Percentiles rank a stretch among this genome's conserved stretches.
These are phyloP conservation scores for Phlyctochytrium planicorne DNA, from an alignment of 192 early-diverging fungal species.

Conservation along the genomic window DNA sequence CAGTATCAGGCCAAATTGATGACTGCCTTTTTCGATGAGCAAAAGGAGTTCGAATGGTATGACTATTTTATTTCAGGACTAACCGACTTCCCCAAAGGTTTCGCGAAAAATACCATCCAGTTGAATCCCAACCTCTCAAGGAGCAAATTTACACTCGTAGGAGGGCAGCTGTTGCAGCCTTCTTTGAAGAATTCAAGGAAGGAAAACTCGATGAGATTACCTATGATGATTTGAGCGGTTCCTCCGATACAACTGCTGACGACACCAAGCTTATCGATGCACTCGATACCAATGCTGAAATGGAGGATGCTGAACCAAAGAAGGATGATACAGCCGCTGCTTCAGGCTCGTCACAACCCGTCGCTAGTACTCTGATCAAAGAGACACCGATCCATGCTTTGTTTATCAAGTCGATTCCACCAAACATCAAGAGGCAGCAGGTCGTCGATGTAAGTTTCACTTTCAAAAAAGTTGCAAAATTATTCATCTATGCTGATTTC, in stretches of 20 bases:
- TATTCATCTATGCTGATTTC: neutral
- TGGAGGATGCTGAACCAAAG: slow-evolving; percentile 5
- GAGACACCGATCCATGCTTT: slow-evolving; percentile 46
- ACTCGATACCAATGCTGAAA: neutral
- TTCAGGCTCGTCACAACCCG: neutral
- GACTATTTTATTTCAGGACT: neutral
- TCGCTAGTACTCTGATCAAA: neutral
- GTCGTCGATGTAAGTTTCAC: slow-evolving; percentile 59
- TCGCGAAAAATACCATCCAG: slow-evolving; percentile 87
- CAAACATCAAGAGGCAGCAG: slow-evolving; percentile 59
- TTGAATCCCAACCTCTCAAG: slow-evolving; percentile 52
- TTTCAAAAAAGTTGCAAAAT: neutral
- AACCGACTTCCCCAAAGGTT: slow-evolving; percentile 50
- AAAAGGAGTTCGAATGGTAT: slow-evolving; percentile 83
- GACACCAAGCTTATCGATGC: slow-evolving; percentile 32
- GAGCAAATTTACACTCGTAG: slow-evolving; percentile 56
- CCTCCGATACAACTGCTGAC: neutral
- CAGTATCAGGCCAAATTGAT: slow-evolving; percentile 67
- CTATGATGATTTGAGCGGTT: slow-evolving; percentile 57
- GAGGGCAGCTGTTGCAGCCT: slow-evolving; percentile 52
- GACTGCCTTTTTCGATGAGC: slow-evolving; percentile 69
- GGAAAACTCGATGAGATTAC: slow-evolving; percentile 66
- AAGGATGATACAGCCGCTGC: slow-evolving; percentile 1
- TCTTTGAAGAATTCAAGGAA: slow-evolving; percentile 63
- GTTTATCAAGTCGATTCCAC: slow-evolving; percentile 82